Evolutionary conservation across 345 rosid species (phyloP), one percentile per base, ranked within the genome.

Genomic region (Turritis glabra): DNA sequence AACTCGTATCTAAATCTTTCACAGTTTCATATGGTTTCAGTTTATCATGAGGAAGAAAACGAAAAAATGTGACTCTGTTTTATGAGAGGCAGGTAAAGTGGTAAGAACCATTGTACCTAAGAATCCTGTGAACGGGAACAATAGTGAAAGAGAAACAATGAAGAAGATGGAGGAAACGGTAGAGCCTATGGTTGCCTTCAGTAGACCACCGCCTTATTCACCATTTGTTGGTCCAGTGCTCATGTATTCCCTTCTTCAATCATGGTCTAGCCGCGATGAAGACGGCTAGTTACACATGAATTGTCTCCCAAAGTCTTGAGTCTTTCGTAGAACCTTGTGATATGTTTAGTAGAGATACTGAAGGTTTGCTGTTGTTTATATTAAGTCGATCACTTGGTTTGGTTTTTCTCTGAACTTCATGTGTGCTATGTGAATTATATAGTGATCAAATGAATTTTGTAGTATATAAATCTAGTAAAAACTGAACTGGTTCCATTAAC

Each of bases 211-310:
- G 0, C 90, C 82, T 1, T 66, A 76, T 8, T 79, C 85, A 0
- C 90, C 90, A 8, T 46, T 87, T 46, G 48, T 87, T 1, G 92
- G 88, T 51, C 90, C 92, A 0, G 19, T 88, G 37, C 55, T 89
- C 66, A 84, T 84, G 63, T 81, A 85, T 48, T 85, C 85, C 2
- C 69, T 84, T 76, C 69, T 86, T 8, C 89, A 86, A 18, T 67
- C 75, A 10, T 84, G 81, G 84, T 83, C 78, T 23, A 81, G 77
- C 65, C 81, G 59, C 12, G 82, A 83, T 18, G 79, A 74, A 26
- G 85, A 86, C 15, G 84, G 77, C 38, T 80, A 76, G 50, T 83
- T 79, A 73, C 12, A 18, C n/a, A n/a, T n/a, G n/a, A n/a, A n/a
- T n/a, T n/a, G n/a, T 50, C 29, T 56, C 40, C 41, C 48, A 3